These are phyloP conservation scores for Eleusine coracana DNA, from an alignment of 176 grass and related monocot species.

Conservation along the genomic window DNA sequence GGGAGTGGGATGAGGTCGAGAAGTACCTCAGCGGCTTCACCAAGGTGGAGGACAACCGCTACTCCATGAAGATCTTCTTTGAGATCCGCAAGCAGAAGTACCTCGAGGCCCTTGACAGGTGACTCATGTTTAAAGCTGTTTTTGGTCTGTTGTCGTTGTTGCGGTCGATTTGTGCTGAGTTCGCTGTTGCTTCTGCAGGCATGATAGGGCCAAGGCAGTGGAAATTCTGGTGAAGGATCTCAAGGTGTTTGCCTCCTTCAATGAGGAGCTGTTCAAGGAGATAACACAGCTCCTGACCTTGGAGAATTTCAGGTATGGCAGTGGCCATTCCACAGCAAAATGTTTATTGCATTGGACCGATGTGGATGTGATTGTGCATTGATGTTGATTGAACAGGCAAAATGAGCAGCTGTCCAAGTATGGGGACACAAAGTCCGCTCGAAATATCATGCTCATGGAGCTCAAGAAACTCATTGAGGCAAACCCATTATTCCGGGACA, in stretches of 20 bases:
- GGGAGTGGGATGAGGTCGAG: conserved; percentile 99
- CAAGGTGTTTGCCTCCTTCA: conserved; percentile 99
- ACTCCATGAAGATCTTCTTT: conserved; percentile 99
- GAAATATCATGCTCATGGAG: conserved; percentile 98
- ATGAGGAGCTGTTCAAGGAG: conserved; percentile 99
- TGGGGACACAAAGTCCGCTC: conserved; percentile 97
- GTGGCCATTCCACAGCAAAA: conserved; percentile 21
- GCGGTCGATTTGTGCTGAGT: conserved; percentile 6
- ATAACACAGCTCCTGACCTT: conserved; percentile 96
- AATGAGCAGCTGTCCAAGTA: conserved; percentile 99
- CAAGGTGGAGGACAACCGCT: conserved; percentile 98
- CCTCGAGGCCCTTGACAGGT: conserved; percentile 97
- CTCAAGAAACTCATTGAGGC: conserved; percentile 98
- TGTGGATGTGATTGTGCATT: conserved; percentile 10
- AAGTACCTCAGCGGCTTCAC: conserved; percentile 97
- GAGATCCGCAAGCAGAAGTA: conserved; percentile 99
- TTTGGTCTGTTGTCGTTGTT: background rate
- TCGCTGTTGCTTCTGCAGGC: conserved; percentile 51
- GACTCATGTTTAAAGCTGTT: conserved; percentile 20
- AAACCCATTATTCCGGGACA: conserved; percentile 94
- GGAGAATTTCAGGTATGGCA: conserved; percentile 89
- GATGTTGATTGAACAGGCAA: conserved; percentile 68
- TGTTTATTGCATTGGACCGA: conserved; percentile 10
- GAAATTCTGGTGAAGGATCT: conserved; percentile 99
- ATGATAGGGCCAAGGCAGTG: conserved; percentile 95